Evolutionary conservation across 164 flowering plant species (phyloP).

Genomic region (Aristolochia californica): DNA sequence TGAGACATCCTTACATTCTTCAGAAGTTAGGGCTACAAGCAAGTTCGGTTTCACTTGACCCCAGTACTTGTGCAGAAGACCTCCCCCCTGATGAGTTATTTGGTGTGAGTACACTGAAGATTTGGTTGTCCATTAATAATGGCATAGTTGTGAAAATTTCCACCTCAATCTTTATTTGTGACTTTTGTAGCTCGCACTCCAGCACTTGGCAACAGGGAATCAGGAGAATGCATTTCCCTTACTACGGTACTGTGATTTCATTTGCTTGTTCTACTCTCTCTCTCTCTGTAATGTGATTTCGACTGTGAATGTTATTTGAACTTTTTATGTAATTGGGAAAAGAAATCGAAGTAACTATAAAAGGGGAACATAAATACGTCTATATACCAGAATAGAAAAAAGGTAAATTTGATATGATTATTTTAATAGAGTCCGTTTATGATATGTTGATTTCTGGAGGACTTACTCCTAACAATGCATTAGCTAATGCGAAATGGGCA

Average conservation of each 20-base stretch:
- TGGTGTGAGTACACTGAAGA: slow-evolving; percentile 37
- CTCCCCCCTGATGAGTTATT: slow-evolving; percentile 47
- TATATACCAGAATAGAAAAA: neutral
- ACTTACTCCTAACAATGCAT: too few relatives aligned
- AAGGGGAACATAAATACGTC: neutral
- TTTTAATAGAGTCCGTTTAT: neutral
- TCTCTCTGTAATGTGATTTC: neutral
- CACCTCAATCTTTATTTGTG: too few relatives aligned
- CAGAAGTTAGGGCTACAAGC: slow-evolving; percentile 45
- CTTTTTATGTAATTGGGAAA: neutral
- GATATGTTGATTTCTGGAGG: too few relatives aligned
- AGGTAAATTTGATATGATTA: neutral
- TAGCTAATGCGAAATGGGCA: too few relatives aligned
- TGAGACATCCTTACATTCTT: slow-evolving; percentile 45
- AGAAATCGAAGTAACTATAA: too few relatives aligned
- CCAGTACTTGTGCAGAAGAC: slow-evolving; percentile 20
- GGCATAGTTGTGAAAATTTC: slow-evolving; percentile 4
- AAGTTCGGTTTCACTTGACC: slow-evolving; percentile 13
- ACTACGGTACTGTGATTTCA: slow-evolving; percentile 37
- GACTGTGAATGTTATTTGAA: neutral
- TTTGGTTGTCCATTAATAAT: neutral
- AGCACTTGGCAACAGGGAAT: slow-evolving; percentile 34
- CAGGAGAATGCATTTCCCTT: slow-evolving; percentile 46
- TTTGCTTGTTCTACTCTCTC: neutral
- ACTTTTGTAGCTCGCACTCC: slow-evolving; percentile 48